A percentile compares a stretch with the other conserved stretches of the same genome.
These are phyloP conservation scores for Xylaria nigripes DNA, from an alignment of 495 filamentous ascomycete genomes.

Conservation along the genomic window DNA sequence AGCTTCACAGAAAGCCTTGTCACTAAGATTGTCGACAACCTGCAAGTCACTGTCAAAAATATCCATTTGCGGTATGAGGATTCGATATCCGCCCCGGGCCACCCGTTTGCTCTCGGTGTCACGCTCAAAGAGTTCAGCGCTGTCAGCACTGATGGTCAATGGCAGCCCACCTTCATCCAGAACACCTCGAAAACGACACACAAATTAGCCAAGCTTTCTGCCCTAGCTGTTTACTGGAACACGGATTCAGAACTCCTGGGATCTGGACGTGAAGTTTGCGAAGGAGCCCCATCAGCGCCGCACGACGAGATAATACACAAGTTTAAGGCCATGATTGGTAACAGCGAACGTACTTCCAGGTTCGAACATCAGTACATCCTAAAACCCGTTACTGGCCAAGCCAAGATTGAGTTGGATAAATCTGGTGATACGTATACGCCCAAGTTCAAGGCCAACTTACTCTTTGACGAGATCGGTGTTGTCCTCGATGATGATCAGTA, in stretches of 20 bases:
- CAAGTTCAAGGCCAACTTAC: slow-evolving; percentile 79
- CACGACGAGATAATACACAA: slow-evolving; percentile 68
- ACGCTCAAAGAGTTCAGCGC: slow-evolving; percentile 94
- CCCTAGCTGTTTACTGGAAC: slow-evolving; percentile 93
- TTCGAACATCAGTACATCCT: slow-evolving; percentile 81
- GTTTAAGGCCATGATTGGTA: slow-evolving; percentile 68
- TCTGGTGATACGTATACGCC: slow-evolving; percentile 70
- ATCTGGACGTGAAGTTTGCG: slow-evolving; percentile 60
- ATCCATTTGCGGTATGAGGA: slow-evolving; percentile 97
- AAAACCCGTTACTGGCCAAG: slow-evolving; percentile 86
- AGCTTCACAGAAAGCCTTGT: slow-evolving; percentile 91
- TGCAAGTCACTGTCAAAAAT: slow-evolving; percentile 95
- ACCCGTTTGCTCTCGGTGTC: slow-evolving; percentile 86
- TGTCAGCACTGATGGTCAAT: slow-evolving; percentile 86
- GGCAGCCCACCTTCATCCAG: slow-evolving; percentile 92
- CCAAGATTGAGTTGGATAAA: slow-evolving; percentile 89
- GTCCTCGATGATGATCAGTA: slow-evolving; percentile 95
- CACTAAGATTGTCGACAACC: slow-evolving; percentile 94
- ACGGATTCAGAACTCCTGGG: slow-evolving; percentile 81
- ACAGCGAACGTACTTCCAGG: slow-evolving; percentile 44
- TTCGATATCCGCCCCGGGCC: slow-evolving; percentile 87
- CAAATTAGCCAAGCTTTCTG: slow-evolving; percentile 81
- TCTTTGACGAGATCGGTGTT: slow-evolving; percentile 94
- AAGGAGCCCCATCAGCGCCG: slow-evolving; percentile 35
- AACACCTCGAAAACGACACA: slow-evolving; percentile 73